Evolutionary conservation across 768 basidiomycete species (phyloP).

Genomic region (Tremella mesenterica): DNA sequence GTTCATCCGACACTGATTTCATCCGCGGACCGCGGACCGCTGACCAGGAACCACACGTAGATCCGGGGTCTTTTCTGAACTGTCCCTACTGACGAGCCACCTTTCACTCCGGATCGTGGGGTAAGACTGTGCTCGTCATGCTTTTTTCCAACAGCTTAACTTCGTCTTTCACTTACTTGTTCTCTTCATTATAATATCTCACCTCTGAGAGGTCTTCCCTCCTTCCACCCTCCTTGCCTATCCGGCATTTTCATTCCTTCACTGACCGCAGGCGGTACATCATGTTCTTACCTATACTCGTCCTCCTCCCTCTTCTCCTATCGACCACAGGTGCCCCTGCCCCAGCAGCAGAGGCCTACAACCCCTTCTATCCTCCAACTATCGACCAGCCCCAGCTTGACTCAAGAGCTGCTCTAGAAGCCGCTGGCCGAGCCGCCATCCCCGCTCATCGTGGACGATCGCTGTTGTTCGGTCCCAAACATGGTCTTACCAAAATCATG

Average conservation of each 20-base stretch:
- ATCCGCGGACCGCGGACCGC: too few relatives aligned
- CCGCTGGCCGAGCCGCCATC: too few relatives aligned
- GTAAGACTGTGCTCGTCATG: not conserved
- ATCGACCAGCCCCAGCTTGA: not conserved
- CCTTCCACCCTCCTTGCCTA: not conserved
- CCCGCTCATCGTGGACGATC: too few relatives aligned
- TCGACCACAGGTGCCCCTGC: not conserved
- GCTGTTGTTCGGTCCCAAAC: too few relatives aligned
- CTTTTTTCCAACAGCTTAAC: not conserved
- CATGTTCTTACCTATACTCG: slow-evolving; percentile 4
- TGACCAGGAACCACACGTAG: too few relatives aligned
- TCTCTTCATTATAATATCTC: not conserved
- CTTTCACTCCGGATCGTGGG: not conserved
- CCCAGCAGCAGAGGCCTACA: slow-evolving; percentile 8
- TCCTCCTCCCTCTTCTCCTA: slow-evolving; percentile 12
- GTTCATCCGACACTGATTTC: too few relatives aligned
- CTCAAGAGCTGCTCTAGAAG: not conserved
- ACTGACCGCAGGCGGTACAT: not conserved
- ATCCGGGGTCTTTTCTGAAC: too few relatives aligned
- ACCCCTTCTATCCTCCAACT: slow-evolving; percentile 9
- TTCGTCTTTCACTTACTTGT: not conserved
- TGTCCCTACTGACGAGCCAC: slow-evolving; percentile 3
- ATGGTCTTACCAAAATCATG: too few relatives aligned
- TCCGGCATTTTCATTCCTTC: too few relatives aligned
- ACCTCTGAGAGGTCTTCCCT: slow-evolving; percentile 1